A percentile compares a stretch with the other conserved stretches of the same genome.
Conservation (phyloP, 2,329 filamentous ascomycete genomes). For the Emmonsia crescens region DNA sequence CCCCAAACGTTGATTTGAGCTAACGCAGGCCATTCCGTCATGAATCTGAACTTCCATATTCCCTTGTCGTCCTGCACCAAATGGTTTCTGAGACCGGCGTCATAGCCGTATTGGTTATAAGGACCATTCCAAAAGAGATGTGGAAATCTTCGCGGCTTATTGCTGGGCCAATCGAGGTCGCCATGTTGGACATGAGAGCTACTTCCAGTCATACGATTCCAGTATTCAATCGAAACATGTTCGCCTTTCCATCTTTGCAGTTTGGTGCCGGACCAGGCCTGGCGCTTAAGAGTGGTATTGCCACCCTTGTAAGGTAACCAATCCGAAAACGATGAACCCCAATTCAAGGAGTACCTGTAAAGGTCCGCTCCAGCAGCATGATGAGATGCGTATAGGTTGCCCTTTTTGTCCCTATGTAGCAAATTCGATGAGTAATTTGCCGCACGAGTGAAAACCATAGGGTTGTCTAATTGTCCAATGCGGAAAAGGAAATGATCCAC, state of each 20-base stretch:
- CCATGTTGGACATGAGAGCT: slow-evolving; percentile 51
- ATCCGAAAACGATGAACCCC: slow-evolving; percentile 47
- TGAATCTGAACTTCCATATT: slow-evolving; percentile 49
- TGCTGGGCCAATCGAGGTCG: slow-evolving; percentile 37
- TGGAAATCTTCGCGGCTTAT: slow-evolving; percentile 44
- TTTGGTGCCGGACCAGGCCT: slow-evolving; percentile 49
- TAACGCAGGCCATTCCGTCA: slow-evolving; percentile 52
- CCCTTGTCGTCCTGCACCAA: slow-evolving; percentile 40
- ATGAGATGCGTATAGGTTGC: slow-evolving; percentile 43
- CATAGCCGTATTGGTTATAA: slow-evolving; percentile 55
- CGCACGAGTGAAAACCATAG: slow-evolving; percentile 42
- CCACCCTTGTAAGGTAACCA: slow-evolving; percentile 48
- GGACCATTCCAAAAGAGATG: slow-evolving; percentile 53
- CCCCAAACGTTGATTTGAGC: slow-evolving; percentile 58
- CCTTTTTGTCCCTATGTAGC: slow-evolving; percentile 34
- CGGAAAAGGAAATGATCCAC: slow-evolving; percentile 53
- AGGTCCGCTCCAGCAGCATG: slow-evolving; percentile 51
- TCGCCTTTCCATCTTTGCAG: slow-evolving; percentile 50
- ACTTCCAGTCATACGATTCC: slow-evolving; percentile 47
- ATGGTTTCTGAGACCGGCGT: slow-evolving; percentile 45
- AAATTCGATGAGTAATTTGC: slow-evolving; percentile 45
- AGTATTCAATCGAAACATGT: slow-evolving; percentile 55
- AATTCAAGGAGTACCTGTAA: slow-evolving; percentile 53
- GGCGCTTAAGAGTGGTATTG: slow-evolving; percentile 38
- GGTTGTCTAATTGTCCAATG: slow-evolving; percentile 43